Evolutionary conservation across 1,139 yeast species (phyloP), one percentile per base, ranked within the genome.

Genomic region (Spencermartinsiella ligniputridi): DNA sequence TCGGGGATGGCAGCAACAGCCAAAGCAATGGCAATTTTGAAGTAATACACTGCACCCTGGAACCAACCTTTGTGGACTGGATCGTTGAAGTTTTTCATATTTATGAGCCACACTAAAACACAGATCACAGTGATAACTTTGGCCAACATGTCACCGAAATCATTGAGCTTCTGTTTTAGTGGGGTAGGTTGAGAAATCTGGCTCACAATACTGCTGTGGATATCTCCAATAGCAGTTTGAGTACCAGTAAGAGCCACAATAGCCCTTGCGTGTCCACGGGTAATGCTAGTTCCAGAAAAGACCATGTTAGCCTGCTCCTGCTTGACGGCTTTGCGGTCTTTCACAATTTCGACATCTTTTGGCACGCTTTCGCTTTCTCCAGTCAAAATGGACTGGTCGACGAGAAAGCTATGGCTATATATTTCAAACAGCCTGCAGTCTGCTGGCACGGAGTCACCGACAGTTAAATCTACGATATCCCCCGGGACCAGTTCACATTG

Each of bases 1-100:
- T 74, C 73, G 2, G 78, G 78, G 45, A 73, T 73, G 68, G 75
- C 75, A 12, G 76, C 74, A 40, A 73, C 71, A 0, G 78, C 78
- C 29, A 73, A 71, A 51, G 77, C 74, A 46, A 73, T 71, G 29
- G 78, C 77, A 47, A 72, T 73, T 44, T 73, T 73, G 45, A 76
- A 75, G 43, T 73, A 75, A 50, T 72, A 73, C 45, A 68, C 70
- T 53, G 72, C 75, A 13, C 75, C 78, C 27, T 59, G 60, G 55
- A 73, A 56, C 51, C 60, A 35, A 58, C 76, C 52, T 59, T 66
- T 45, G 64, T 70, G 50, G 64, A 72, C 61, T 58, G 74, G 42
- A 64, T 56, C 48, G 62, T 70, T 21, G 69, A 75, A 47, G 64
- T 67, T 60, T 60, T 64, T 52, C 64, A 73, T 44, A 63, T 66